Conservation (phyloP, 164 flowering plant genomes). For the Brasenia schreberi region DNA sequence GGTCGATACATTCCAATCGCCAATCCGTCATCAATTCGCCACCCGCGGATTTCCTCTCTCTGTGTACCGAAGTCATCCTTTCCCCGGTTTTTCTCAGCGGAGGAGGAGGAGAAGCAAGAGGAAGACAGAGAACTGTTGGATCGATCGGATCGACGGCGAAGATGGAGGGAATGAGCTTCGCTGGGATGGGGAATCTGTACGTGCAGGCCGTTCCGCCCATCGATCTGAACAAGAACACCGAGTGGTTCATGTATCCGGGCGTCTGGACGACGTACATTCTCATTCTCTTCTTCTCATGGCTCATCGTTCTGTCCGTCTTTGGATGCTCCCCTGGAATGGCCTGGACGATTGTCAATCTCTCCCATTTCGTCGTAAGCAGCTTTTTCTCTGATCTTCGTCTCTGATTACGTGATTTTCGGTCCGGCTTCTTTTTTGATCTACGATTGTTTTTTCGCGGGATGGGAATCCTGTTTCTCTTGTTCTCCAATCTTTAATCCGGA, state of each 20-base stretch:
- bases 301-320: conserved; percentile 49
- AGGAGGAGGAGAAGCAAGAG: background rate
- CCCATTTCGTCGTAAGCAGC: conserved; percentile 36
- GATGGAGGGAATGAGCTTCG: background rate
- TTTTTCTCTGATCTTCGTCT: background rate
- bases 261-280: conserved; percentile 80
- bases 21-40: background rate
- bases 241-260: conserved; percentile 79
- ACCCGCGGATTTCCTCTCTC: background rate
- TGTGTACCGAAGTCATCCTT: background rate
- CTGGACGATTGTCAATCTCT: conserved; percentile 72
- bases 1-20: background rate
- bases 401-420: background rate
- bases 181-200: conserved; percentile 42
- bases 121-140: conserved; percentile 2
- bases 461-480: background rate
- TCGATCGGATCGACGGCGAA: background rate
- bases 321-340: conserved; percentile 74
- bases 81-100: background rate
- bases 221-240: conserved; percentile 76
- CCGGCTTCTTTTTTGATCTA: background rate
- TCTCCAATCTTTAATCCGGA: background rate
- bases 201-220: conserved; percentile 50
- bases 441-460: background rate
- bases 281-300: conserved; percentile 71